Percentiles rank a stretch among this genome's conserved stretches.
Conservation (phyloP, 208 protist species). For the Leptomonas pyrrhocoris region DNA sequence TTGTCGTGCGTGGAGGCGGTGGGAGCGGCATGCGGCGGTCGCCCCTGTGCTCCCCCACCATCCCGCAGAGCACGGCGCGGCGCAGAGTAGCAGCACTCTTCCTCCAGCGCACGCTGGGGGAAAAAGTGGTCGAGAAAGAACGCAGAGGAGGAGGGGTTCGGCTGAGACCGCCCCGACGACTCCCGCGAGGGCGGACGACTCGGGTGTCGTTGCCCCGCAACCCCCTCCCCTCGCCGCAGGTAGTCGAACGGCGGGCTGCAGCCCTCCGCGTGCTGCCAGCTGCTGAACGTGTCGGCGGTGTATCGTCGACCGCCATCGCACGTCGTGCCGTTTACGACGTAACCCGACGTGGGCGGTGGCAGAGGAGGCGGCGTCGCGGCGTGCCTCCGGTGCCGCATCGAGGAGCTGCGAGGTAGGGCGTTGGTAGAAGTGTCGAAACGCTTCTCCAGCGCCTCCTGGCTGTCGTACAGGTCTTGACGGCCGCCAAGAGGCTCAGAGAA, state of each 20-base stretch:
- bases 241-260: neutral
- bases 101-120: neutral
- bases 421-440: neutral
- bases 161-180: conserved; percentile 9
- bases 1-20: neutral
- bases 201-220: conserved; percentile 1
- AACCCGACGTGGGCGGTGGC: neutral
- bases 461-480: neutral
- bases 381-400: neutral
- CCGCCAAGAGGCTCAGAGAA: neutral
- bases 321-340: neutral
- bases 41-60: neutral
- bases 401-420: too few species aligned
- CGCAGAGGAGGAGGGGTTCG: neutral
- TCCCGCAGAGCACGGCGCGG: neutral
- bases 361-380: neutral
- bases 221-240: conserved; percentile 17
- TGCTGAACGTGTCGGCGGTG: conserved; percentile 29
- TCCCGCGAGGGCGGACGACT: conserved; percentile 5
- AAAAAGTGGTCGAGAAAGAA: neutral
- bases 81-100: conserved; percentile 8
- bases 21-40: neutral
- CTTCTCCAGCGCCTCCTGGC: neutral
- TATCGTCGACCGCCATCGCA: conserved; percentile 9
- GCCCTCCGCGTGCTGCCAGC: conserved; percentile 20